A percentile compares a stretch with the other conserved stretches of the same genome.
These are phyloP conservation scores for Keithomyces neogunnii DNA, from an alignment of 2,329 filamentous ascomycete genomes.

Conservation along the genomic window DNA sequence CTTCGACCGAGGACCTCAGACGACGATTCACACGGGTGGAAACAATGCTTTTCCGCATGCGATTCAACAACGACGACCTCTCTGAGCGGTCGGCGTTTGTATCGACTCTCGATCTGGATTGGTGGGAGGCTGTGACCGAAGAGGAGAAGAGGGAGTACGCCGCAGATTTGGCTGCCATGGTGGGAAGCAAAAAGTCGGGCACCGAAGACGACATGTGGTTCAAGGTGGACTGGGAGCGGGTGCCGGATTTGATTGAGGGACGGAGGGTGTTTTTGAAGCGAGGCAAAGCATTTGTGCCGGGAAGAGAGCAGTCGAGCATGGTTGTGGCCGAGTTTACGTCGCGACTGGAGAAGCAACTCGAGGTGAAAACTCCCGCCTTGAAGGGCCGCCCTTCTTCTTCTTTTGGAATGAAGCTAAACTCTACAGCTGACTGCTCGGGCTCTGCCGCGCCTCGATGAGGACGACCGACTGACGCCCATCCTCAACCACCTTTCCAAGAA, in stretches of 20 bases:
- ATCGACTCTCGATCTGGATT: slow-evolving; percentile 67
- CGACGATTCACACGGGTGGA: slow-evolving; percentile 81
- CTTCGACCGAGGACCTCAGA: slow-evolving; percentile 82
- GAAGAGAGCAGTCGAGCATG: slow-evolving; percentile 79
- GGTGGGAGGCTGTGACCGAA: slow-evolving; percentile 79
- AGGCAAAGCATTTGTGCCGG: slow-evolving; percentile 87
- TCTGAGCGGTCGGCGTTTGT: slow-evolving; percentile 71
- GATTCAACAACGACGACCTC: slow-evolving; percentile 69
- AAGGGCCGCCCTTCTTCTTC: background rate
- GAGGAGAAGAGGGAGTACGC: slow-evolving; percentile 64
- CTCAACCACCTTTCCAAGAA: slow-evolving; percentile 81
- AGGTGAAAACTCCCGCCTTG: slow-evolving; percentile 40
- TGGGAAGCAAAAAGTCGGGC: slow-evolving; percentile 25
- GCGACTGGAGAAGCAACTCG: slow-evolving; percentile 71
- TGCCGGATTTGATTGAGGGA: slow-evolving; percentile 80
- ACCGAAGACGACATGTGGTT: slow-evolving; percentile 81
- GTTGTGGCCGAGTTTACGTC: slow-evolving; percentile 79
- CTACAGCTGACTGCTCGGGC: slow-evolving; percentile 75
- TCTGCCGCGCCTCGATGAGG: slow-evolving; percentile 86
- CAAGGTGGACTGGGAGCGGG: slow-evolving; percentile 92
- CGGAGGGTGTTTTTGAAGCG: slow-evolving; percentile 66
- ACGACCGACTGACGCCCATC: slow-evolving; percentile 71
- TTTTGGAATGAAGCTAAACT: slow-evolving; percentile 1
- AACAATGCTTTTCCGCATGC: slow-evolving; percentile 77
- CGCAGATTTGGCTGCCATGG: slow-evolving; percentile 49